Evolutionary conservation across 768 basidiomycete species (phyloP).

Genomic region (Russula sp.): DNA sequence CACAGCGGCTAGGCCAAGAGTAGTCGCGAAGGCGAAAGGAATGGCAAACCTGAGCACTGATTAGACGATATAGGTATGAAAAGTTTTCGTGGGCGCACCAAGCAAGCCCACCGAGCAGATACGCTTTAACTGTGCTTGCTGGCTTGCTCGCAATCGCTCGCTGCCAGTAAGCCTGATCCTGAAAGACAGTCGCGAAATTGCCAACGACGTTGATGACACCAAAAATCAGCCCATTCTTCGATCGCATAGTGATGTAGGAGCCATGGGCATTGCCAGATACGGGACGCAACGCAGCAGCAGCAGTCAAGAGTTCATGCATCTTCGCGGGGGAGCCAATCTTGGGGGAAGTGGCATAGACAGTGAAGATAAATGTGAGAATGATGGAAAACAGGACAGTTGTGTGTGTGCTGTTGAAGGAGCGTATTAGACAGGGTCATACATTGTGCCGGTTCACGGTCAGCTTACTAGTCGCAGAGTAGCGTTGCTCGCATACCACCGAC

Average conservation of each 20-base stretch:
- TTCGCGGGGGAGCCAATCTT: slow-evolving; percentile 72
- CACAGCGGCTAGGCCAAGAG: slow-evolving; percentile 81
- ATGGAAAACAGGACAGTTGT: slow-evolving; percentile 83
- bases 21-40: slow-evolving; percentile 81
- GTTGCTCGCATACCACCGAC: slow-evolving; percentile 86
- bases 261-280: slow-evolving; percentile 81
- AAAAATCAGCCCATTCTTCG: slow-evolving; percentile 54
- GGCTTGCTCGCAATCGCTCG: slow-evolving; percentile 85
- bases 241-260: slow-evolving; percentile 61
- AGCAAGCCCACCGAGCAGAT: slow-evolving; percentile 80
- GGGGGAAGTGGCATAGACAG: slow-evolving; percentile 71
- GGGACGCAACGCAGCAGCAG: slow-evolving; percentile 48
- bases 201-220: slow-evolving; percentile 86
- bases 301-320: slow-evolving; percentile 77
- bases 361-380: slow-evolving; percentile 70
- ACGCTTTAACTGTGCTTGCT: slow-evolving; percentile 83
- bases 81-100: slow-evolving; percentile 46
- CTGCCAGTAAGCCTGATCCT: slow-evolving; percentile 76
- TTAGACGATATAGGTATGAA: neutral
- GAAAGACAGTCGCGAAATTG: slow-evolving; percentile 65
- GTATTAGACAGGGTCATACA: neutral
- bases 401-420: slow-evolving; percentile 54
- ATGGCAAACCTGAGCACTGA: slow-evolving; percentile 59
- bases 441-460: neutral
- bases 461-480: slow-evolving; percentile 79